Base-by-base conservation (phyloP, 768 basidiomycete genomes). In the Trametes gibbosa region DNA sequence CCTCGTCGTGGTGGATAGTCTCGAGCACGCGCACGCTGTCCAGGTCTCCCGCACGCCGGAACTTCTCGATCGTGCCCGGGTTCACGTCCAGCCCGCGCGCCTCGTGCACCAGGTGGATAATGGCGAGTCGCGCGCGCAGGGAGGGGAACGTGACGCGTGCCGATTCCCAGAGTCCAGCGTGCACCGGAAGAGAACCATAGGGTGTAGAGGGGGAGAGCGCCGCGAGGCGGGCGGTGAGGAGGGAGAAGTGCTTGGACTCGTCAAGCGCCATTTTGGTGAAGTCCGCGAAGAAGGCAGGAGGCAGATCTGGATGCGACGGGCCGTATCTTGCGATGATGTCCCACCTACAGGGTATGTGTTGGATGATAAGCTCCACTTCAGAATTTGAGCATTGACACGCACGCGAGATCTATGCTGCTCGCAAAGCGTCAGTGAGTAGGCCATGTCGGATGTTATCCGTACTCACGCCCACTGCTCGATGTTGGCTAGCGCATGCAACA, bases 391-490 rank as follows among this genome's bases (percentile, higher is more conserved):
- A n/a, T n/a, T 10, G 37, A 14, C 16, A 75, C 85, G 69, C 65
- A 87, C 82, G 89, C 87, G 12, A 92, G 78, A 65, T 92, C 89
- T 45, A 90, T 89, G 5, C 85, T 87, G 41, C 51, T 17, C 0
- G 19, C 8, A 2, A 10, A 27, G 61, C 14, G 56, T 50, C 8
- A 48, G 47, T 24, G 7, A 6, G 5, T 7, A n/a, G 37, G 17
- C 21, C n/a, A 39, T 32, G 17, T 12, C 16, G 19, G 25, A 17
- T 8, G 25, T 0, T 37, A 17, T 21, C 7, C n/a, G 8, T 19
- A 85, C 87, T 81, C 64, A 89, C 82, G 92, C 92, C 88, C 89
- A 94, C 70, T 91, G 90, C 65, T 92, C 90, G 52, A 94, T 90
- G 67, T 91, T 91, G 0, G 90, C 90, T 1, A 92, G 72, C 1